Conservation (phyloP, 352 stramenopile species). For the Sclerospora graminicola region DNA sequence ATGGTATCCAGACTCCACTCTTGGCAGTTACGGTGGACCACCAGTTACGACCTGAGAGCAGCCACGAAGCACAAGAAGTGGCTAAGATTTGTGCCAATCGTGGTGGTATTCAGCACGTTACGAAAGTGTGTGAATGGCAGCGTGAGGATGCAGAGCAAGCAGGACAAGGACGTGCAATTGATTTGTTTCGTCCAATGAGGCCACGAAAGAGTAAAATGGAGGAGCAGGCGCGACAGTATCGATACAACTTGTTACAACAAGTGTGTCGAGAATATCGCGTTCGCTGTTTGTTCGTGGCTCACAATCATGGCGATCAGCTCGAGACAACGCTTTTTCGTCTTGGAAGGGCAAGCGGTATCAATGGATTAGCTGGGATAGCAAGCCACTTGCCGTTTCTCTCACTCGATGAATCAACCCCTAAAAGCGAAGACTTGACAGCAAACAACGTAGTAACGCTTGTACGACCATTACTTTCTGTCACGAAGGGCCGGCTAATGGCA, state of each 20-base stretch:
- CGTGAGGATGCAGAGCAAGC: constrained; percentile 3
- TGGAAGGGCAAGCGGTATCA: constrained; percentile 60
- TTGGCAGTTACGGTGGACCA: constrained; percentile 79
- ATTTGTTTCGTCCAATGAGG: constrained; percentile 5
- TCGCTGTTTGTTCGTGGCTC: constrained; percentile 63
- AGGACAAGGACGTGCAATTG: background rate
- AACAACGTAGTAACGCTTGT: constrained; percentile 25
- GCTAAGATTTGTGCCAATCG: constrained; percentile 26
- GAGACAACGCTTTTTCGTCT: constrained; percentile 78
- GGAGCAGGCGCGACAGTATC: constrained; percentile 51
- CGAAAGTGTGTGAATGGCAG: constrained; percentile 44
- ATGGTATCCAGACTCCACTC: constrained; percentile 43
- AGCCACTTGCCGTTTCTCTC: constrained; percentile 20
- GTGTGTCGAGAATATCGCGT: constrained; percentile 44
- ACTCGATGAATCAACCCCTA: background rate
- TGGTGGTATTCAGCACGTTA: constrained; percentile 44
- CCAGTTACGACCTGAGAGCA: constrained; percentile 49
- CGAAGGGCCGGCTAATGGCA: constrained; percentile 47
- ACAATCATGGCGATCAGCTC: constrained; percentile 70
- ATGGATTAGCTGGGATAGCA: constrained; percentile 61
- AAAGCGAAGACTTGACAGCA: background rate
- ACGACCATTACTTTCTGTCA: constrained; percentile 48
- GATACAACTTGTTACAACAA: constrained; percentile 50
- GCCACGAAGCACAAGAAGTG: constrained; percentile 44
- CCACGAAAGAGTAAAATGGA: constrained; percentile 67